phyloP scores from a whole-genome alignment of 257 asterid genomes.

The Fraxinus pennsylvanica region DNA sequence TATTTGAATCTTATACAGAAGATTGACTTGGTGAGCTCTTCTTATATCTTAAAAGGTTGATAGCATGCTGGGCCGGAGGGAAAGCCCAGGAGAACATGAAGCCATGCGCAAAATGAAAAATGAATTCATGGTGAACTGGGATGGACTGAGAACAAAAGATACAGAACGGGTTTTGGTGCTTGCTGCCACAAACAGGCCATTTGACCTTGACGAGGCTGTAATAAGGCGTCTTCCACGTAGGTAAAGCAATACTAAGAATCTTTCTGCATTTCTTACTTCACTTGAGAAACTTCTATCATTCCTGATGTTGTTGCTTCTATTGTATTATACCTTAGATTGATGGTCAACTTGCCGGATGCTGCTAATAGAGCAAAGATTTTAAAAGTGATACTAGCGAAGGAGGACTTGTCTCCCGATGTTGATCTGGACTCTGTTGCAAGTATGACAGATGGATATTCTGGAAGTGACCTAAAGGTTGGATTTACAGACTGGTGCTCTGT shows the following conservation, averaged over 20 bases:
- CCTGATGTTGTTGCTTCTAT: slow-evolving; percentile 15
- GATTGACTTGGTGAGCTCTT: neutral
- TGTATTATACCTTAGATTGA: slow-evolving; percentile 50
- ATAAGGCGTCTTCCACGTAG: slow-evolving; percentile 90
- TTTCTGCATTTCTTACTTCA: slow-evolving; percentile 7
- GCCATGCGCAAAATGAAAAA: slow-evolving; percentile 98
- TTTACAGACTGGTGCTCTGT: slow-evolving; percentile 7
- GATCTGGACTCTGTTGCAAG: slow-evolving; percentile 80
- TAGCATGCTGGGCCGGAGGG: slow-evolving; percentile 94
- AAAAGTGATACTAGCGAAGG: slow-evolving; percentile 77
- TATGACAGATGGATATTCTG: slow-evolving; percentile 92
- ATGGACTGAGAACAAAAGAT: slow-evolving; percentile 90
- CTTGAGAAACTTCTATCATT: slow-evolving; percentile 1
- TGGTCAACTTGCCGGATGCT: slow-evolving; percentile 96
- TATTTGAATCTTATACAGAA: neutral
- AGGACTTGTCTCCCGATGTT: slow-evolving; percentile 75
- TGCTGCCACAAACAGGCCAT: slow-evolving; percentile 98
- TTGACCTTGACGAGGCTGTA: slow-evolving; percentile 95
- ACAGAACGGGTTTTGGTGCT: slow-evolving; percentile 88
- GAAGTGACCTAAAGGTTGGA: slow-evolving; percentile 95
- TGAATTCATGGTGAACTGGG: slow-evolving; percentile 98
- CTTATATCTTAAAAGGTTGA: slow-evolving; percentile 59
- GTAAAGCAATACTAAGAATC: slow-evolving; percentile 34
- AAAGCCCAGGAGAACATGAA: slow-evolving; percentile 90
- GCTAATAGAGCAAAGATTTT: slow-evolving; percentile 84